Evolutionary conservation across 345 rosid genomes (phyloP).

Genomic region (Firmiana major): DNA sequence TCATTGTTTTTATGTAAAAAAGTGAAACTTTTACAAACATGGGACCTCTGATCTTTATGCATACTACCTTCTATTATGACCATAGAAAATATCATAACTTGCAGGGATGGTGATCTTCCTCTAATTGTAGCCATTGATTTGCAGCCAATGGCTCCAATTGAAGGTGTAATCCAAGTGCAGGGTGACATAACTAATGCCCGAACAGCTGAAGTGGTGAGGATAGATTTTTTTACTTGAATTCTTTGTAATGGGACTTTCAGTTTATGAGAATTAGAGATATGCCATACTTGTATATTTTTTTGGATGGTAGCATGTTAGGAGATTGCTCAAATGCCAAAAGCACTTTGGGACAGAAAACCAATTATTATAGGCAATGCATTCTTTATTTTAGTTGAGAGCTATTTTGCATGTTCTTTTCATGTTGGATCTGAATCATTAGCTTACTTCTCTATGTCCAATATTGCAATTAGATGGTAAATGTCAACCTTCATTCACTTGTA

Average conservation of each 20-base stretch:
- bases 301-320: not conserved
- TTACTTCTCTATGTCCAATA: not conserved
- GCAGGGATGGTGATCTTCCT: conserved; percentile 64
- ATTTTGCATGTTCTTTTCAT: not conserved
- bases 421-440: not conserved
- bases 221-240: not conserved
- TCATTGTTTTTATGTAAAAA: not conserved
- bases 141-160: conserved; percentile 98
- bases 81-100: conserved; percentile 12
- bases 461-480: not conserved
- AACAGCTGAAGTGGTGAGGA: conserved; percentile 82
- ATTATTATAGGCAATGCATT: not conserved
- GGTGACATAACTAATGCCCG: conserved; percentile 94
- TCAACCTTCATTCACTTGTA: not conserved
- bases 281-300: not conserved
- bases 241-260: not conserved
- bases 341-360: not conserved
- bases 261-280: not conserved
- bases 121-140: conserved; percentile 93
- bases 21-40: not conserved
- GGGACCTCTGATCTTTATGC: not conserved
- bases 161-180: conserved; percentile 95
- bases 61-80: not conserved
- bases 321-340: not conserved
- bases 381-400: not conserved